Percentiles rank a stretch among this genome's conserved stretches.
phyloP scores from a whole-genome alignment of 73 alveolate species.

The Tetrahymena thermophila region DNA sequence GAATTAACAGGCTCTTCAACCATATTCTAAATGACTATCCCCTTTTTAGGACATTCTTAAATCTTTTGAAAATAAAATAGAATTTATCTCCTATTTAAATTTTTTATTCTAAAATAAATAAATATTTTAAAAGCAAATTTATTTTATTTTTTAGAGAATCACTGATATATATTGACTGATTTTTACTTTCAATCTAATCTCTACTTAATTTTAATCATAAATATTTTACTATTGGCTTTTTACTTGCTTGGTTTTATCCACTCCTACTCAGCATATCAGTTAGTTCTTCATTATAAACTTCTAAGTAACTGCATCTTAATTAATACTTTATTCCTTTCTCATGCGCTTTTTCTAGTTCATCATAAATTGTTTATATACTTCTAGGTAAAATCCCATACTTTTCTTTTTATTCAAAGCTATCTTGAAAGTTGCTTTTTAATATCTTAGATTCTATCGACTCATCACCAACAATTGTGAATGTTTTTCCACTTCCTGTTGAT shows the following conservation, averaged over 20 bases:
- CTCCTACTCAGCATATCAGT: conserved; percentile 66
- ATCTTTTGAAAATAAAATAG: conserved; percentile 28
- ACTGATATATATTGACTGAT: background rate
- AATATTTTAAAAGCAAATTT: no score
- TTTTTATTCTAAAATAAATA: no score
- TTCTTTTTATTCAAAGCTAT: conserved; percentile 42
- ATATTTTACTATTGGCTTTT: background rate
- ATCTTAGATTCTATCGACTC: background rate
- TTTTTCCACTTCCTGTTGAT: conserved; percentile 96
- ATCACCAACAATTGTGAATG: conserved; percentile 94
- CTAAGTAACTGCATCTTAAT: conserved; percentile 63
- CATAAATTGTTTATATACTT: conserved; percentile 79
- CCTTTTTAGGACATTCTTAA: conserved; percentile 27
- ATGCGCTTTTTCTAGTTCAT: conserved; percentile 60
- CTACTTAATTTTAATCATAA: conserved; percentile 51
- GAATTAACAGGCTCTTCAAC: conserved; percentile 60
- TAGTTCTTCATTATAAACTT: conserved; percentile 80
- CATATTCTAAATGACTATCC: conserved; percentile 52
- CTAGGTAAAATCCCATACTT: conserved; percentile 65
- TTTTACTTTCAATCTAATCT: conserved; percentile 20
- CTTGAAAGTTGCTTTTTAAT: background rate
- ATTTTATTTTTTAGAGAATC: no score
- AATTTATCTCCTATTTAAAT: no score
- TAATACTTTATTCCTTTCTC: conserved; percentile 51
- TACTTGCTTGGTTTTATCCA: conserved; percentile 29